Percentiles rank a stretch among this genome's conserved stretches.
Conservation (phyloP, 2,329 filamentous ascomycete species). For the Beauveria sp. region DNA sequence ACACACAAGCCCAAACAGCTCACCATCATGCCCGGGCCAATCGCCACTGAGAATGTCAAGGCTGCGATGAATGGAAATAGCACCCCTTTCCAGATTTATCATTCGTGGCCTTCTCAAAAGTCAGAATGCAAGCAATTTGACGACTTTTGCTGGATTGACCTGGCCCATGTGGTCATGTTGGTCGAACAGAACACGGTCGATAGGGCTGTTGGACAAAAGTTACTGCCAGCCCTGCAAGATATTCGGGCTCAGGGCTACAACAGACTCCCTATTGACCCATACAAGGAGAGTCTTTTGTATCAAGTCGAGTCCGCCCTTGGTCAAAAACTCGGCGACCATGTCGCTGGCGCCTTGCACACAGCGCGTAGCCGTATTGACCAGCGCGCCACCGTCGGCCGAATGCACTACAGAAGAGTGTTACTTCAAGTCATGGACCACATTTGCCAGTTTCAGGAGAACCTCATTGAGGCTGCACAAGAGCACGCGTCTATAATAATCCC, state of each 20-base stretch:
- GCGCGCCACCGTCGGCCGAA: conserved; percentile 13
- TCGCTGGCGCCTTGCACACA: conserved; percentile 14
- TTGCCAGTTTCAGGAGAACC: conserved; percentile 5
- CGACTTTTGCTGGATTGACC: conserved; percentile 14
- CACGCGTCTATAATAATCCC: conserved; percentile 3
- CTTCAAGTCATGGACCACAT: conserved; percentile 10
- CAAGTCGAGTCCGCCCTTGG: conserved; percentile 8
- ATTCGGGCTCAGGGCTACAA: conserved; percentile 7
- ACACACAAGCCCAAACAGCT: background rate
- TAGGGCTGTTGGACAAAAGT: conserved; percentile 1
- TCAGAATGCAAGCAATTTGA: conserved; percentile 12
- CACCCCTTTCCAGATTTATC: conserved; percentile 8
- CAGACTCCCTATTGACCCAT: conserved; percentile 8
- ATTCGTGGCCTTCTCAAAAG: conserved; percentile 13
- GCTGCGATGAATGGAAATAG: background rate
- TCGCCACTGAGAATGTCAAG: background rate
- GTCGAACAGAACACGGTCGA: conserved; percentile 12
- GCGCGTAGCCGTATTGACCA: conserved; percentile 14
- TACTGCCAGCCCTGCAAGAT: conserved; percentile 8
- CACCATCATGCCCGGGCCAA: background rate
- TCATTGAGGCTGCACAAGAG: conserved; percentile 6
- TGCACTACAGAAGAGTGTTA: conserved; percentile 8
- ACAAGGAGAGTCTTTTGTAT: conserved; percentile 11
- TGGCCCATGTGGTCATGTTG: conserved; percentile 15
- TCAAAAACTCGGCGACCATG: conserved; percentile 11